Base-by-base conservation (phyloP, 176 grass and related monocot species). In the Juncus effusus region DNA sequence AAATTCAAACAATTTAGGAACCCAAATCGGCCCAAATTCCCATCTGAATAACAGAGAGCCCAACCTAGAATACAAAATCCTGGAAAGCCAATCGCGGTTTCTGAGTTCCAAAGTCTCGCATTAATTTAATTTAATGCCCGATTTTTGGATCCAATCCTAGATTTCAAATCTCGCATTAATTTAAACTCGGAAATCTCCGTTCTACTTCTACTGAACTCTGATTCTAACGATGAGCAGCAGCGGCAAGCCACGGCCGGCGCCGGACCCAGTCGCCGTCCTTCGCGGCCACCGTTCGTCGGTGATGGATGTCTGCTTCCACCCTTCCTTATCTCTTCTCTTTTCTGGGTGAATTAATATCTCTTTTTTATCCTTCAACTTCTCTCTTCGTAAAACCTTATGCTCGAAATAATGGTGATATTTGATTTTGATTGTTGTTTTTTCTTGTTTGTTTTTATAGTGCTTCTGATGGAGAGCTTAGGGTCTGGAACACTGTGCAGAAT, bases 261-360 rank as follows among this genome's bases (percentile, higher is more conserved):
- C 93, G 8, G 87, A 96, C 67, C 93, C 93, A 40, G 42, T 89
- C 11, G 85, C 85, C 14, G 85, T 97, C 15, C 66, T 97, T 40
- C 65, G 93, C 3, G 93, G 88, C 45, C 93, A 97, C 66, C 88
- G 82, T 4, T 84, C 88, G 3, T 59, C 87, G 7, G 82, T 97
- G 77, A 91, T 71, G 77, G 93, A 91, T 60, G 77, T 76, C 60
- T 85, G 85, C 70, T 97, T 97, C 82, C 88, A 97, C 56, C 77
- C 74, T 12, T 84, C 72, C 3, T 79, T 78, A 3, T 66, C 88
- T 8, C 74, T 96, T 60, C 80, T 97, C 70, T 97, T 97, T 77
- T 89, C 93, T 35, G 93, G 93, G 93, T 97, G 13, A 44, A 3
- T n/a, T 6, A 5, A 10, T 13, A 4, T 15, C 11, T 41, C 39